Evolutionary conservation across 2,329 filamentous ascomycete species (phyloP).

Genomic region (Hymenoscyphus fructigenus): DNA sequence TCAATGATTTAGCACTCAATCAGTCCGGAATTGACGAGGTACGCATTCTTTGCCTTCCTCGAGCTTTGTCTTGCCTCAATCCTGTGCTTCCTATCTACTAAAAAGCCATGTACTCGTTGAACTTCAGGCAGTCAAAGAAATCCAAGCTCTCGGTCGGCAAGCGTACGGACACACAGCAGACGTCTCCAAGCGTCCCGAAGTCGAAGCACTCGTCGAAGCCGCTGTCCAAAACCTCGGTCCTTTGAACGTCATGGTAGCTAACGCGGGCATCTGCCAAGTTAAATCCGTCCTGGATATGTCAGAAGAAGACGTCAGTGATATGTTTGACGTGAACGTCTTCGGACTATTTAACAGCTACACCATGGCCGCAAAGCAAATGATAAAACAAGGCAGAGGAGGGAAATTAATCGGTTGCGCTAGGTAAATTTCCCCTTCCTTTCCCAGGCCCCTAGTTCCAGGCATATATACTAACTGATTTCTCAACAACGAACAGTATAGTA

Average conservation of each 20-base stretch:
- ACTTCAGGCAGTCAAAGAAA: conserved; percentile 47
- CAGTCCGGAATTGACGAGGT: conserved; percentile 51
- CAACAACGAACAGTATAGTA: conserved; percentile 44
- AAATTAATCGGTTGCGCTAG: conserved; percentile 35
- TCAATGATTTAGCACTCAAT: conserved; percentile 61
- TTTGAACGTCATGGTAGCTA: conserved; percentile 36
- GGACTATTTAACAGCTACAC: conserved; percentile 66
- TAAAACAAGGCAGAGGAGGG: conserved; percentile 52
- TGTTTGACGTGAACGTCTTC: conserved; percentile 65
- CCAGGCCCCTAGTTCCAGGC: not conserved
- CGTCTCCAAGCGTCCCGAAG: conserved; percentile 44
- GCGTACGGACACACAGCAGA: conserved; percentile 58
- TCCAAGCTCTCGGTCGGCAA: conserved; percentile 50
- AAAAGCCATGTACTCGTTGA: not conserved
- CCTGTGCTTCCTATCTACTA: not conserved
- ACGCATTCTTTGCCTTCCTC: conserved; percentile 25
- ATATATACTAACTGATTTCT: too few relatives aligned
- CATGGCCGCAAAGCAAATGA: conserved; percentile 63
- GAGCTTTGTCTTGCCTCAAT: not conserved
- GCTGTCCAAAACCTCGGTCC: conserved; percentile 30
- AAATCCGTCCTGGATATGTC: conserved; percentile 31
- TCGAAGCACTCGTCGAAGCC: conserved; percentile 32
- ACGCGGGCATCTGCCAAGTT: conserved; percentile 34
- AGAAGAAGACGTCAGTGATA: conserved; percentile 39
- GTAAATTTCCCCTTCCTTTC: conserved; percentile 15